Conservation (phyloP, 768 basidiomycete species). For the Pholiota molesta region DNA sequence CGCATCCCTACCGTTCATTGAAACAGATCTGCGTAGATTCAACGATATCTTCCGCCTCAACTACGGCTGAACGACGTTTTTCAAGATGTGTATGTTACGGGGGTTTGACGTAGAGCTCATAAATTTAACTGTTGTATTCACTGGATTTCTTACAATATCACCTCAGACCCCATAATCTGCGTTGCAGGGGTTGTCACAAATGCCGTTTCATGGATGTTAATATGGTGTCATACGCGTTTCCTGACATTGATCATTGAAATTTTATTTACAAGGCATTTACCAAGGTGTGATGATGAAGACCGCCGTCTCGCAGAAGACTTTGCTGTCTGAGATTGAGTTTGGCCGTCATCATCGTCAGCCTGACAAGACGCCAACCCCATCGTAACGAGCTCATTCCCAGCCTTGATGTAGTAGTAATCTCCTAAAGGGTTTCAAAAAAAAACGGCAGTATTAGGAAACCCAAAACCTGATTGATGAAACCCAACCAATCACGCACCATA, state of each 20-base stretch:
- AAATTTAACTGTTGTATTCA: slow-evolving; percentile 18
- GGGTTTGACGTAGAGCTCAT: slow-evolving; percentile 7
- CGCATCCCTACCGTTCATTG: background rate
- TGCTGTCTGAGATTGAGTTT: background rate
- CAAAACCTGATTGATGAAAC: background rate
- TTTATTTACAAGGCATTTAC: slow-evolving; percentile 1
- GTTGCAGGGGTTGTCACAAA: background rate
- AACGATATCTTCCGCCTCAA: slow-evolving; percentile 96
- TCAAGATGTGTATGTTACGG: background rate
- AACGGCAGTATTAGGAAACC: background rate
- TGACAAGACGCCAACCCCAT: slow-evolving; percentile 46
- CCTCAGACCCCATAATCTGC: slow-evolving; percentile 12
- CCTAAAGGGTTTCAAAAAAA: slow-evolving; percentile 42
- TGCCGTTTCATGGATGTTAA: slow-evolving; percentile 6
- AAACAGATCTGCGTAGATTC: slow-evolving; percentile 41
- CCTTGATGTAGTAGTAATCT: slow-evolving; percentile 65
- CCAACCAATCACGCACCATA: slow-evolving; percentile 34
- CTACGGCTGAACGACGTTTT: slow-evolving; percentile 44
- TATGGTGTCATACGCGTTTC: background rate
- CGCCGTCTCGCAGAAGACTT: slow-evolving; percentile 14
- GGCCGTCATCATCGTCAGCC: background rate
- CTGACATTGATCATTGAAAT: background rate
- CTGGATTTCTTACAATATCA: slow-evolving; percentile 23
- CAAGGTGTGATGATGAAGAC: slow-evolving; percentile 8
- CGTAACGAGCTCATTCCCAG: slow-evolving; percentile 53